Conservation (phyloP, 805 yeast species). For the Kurtzmaniella cleridarum region DNA sequence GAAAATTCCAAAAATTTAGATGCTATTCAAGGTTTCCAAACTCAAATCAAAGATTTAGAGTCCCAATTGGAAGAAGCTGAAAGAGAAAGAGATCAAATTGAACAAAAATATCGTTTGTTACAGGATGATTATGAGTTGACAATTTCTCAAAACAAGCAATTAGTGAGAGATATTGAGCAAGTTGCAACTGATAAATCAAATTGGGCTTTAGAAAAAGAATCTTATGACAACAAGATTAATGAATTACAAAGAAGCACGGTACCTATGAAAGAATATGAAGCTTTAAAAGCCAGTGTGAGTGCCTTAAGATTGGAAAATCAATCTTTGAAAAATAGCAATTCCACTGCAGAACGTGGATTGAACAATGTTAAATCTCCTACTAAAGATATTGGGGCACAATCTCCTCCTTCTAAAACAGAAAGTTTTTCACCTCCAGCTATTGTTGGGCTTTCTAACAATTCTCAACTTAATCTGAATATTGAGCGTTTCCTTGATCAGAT, state of each 20-base stretch:
- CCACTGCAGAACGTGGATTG: conserved; percentile 6
- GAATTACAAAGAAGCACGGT: not conserved
- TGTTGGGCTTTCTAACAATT: not conserved
- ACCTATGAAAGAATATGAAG: conserved; percentile 18
- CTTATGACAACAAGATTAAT: not conserved
- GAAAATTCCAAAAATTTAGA: not conserved
- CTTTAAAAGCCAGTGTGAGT: conserved; percentile 25
- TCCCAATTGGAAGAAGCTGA: conserved; percentile 1
- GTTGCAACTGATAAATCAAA: conserved; percentile 12
- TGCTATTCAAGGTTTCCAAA: not conserved
- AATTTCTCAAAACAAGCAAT: conserved; percentile 14
- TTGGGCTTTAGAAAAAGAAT: conserved; percentile 4
- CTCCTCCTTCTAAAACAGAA: not conserved
- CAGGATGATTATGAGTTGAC: conserved; percentile 18
- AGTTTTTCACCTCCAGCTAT: not conserved
- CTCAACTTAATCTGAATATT: not conserved
- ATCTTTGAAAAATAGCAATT: conserved; percentile 22
- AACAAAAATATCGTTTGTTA: conserved; percentile 14
- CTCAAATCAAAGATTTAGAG: not conserved
- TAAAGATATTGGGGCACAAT: not conserved
- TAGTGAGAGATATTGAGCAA: conserved; percentile 15
- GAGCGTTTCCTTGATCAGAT: conserved; percentile 22
- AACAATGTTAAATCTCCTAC: not conserved
- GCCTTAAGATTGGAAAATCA: conserved; percentile 34
- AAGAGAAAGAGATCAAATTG: conserved; percentile 9